Base-by-base conservation (phyloP, 1,284 basidiomycete genomes). In the Cryptococcus wingfieldii region DNA sequence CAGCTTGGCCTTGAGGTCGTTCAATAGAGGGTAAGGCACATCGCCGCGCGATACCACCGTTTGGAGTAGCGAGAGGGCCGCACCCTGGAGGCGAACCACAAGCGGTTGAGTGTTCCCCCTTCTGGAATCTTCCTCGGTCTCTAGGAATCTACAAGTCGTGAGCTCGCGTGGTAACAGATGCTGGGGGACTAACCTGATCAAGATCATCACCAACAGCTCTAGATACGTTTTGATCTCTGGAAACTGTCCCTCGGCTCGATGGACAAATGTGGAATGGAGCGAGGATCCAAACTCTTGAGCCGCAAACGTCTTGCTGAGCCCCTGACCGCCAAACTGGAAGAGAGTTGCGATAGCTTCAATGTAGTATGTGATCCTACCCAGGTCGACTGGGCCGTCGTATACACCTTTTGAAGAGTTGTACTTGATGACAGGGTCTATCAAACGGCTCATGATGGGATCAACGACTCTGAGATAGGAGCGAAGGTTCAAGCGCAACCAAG, bases 401-500 rank as follows among this genome's bases (percentile, higher is more conserved):
- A 51, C 25, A 5, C 34, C 31, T 9, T 25, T 12, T 5, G 47
- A 19, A 46, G 59, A 56, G 5, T 53, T 42, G 31, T 53, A 51
- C 12, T 19, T 41, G 18, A 59, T 38, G 4, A 31, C 18, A 1
- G 88, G 86, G 63, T 90, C 85, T 47, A 90, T 70, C 2, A 96
- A 78, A 49, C 90, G 86, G 62, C 82, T 83, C n/a, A 95, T 73
- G 8, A 96, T 82, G 0, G 92, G 91, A 68, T 96, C 92, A 39
- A 96, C 79, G 31, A 94, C 80, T n/a, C 91, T 83, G 56, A 90
- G 79, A 72, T 93, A 94, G 1, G 90, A 93, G 68, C 86, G 87
- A n/a, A 95, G 80, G 68, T 86, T 92, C 68, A 89, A 91, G 31
- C 92, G 83, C 87, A 97, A 91, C 93, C 93, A 97, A 0, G 91